These are phyloP conservation scores for Scedosporium boydii DNA, from an alignment of 2,329 filamentous ascomycete species.

Conservation along the genomic window DNA sequence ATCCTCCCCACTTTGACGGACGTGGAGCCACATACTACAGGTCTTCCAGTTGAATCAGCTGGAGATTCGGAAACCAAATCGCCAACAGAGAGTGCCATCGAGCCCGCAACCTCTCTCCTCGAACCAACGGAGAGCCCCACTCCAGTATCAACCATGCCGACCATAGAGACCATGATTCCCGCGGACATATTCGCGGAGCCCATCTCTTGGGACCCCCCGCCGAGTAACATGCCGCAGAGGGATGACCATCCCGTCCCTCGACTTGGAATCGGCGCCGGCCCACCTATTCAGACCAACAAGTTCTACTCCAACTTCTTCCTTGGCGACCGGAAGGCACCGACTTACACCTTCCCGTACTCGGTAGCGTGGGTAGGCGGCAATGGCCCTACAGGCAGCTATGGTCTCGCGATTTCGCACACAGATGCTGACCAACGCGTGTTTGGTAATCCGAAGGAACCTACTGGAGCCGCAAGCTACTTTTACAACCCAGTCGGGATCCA, in stretches of 20 bases:
- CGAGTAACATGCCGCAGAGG: constrained; percentile 33
- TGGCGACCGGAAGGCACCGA: constrained; percentile 56
- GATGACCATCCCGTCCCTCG: constrained; percentile 50
- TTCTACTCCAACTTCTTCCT: constrained; percentile 78
- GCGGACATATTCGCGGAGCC: constrained; percentile 46
- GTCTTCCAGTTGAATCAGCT: constrained; percentile 10
- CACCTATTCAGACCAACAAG: constrained; percentile 64
- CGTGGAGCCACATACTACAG: constrained; percentile 20
- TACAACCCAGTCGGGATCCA: constrained; percentile 76
- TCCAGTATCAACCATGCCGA: background rate
- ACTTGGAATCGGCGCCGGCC: constrained; percentile 34
- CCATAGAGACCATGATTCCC: constrained; percentile 16
- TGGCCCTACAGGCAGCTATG: constrained; percentile 59
- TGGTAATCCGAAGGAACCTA: constrained; percentile 45
- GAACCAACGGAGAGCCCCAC: background rate
- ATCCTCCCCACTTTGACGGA: constrained; percentile 19
- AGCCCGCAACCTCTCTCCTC: background rate
- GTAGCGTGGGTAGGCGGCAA: constrained; percentile 57
- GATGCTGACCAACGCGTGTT: constrained; percentile 58
- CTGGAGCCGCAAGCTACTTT: constrained; percentile 60
- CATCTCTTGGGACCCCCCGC: constrained; percentile 42
- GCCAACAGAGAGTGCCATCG: background rate
- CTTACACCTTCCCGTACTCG: constrained; percentile 70
- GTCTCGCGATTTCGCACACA: constrained; percentile 67
- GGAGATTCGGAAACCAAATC: background rate